Evolutionary conservation across 768 basidiomycete genomes (phyloP), one percentile per base, ranked within the genome.

Genomic region (Podaxis rugospora): DNA sequence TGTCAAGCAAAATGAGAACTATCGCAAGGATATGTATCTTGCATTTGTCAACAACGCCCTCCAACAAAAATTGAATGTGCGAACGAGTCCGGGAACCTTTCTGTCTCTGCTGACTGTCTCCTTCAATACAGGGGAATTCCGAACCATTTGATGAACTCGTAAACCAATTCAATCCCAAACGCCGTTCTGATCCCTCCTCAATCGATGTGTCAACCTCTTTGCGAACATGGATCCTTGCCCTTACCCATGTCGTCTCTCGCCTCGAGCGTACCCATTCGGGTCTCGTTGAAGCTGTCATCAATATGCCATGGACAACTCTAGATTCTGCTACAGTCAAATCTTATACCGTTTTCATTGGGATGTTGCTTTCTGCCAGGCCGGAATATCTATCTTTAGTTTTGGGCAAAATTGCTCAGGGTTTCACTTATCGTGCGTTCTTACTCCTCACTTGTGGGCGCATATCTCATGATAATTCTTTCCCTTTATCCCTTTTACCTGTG

Each of bases 261-360:
- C 79, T 99, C 35, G 95, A 94, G 66, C 86, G 86, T 52, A 79
- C 82, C 7, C 95, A 98, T 70, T 77, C 86, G 14, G 70, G 85
- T 0, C 84, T 99, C 32, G 88, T 98, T 39, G 86, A 95, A 63
- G 93, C 95, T 13, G 84, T 98, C 61, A 80, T 98, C 46, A 82
- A 81, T 63, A 80, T 98, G 68, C 93, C 94, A 11, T 99, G 97
- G 97, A 88, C 91, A 14, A 91, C 87, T n/a, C 85, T 93, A 74
- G 95, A 96, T 68, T 83, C 83, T 35, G 76, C 78, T 36, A 91
- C 96, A 65, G 94, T 95, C 55, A 90, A 89, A 73, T 87, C 88
- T 4, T 98, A 96, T 74, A 89, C 88, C 32, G 83, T 89, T 37
- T 97, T 97, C 70, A 84, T 94, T 51, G 92, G 93, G 27, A 92